These are phyloP conservation scores for Dothiorella sarmentorum DNA, from an alignment of 2,329 filamentous ascomycete species.

Conservation along the genomic window DNA sequence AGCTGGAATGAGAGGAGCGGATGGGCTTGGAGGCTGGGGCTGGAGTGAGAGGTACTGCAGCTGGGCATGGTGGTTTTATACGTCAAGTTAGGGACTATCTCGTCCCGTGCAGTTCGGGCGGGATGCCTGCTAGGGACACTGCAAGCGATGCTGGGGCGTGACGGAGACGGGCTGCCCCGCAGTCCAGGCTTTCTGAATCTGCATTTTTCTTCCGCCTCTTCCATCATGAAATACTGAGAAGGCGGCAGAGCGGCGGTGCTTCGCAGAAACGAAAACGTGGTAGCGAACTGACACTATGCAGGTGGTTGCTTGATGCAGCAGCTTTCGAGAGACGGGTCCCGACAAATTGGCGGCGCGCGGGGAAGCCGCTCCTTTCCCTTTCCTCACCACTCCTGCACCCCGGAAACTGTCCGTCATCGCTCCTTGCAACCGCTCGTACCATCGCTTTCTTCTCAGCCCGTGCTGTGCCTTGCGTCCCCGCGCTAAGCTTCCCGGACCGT, in stretches of 20 bases:
- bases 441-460: too few relatives aligned
- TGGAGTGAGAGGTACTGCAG: background rate
- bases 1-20: background rate
- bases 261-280: too few relatives aligned
- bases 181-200: background rate
- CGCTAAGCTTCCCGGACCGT: conserved; percentile 7
- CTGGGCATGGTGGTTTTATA: conserved; percentile 4
- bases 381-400: too few relatives aligned
- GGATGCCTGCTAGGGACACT: background rate
- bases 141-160: too few relatives aligned
- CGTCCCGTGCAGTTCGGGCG: background rate
- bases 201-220: background rate
- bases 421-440: too few relatives aligned
- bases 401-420: too few relatives aligned
- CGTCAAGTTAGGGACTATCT: background rate
- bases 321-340: too few relatives aligned
- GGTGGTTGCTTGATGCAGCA: background rate
- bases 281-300: background rate
- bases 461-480: background rate
- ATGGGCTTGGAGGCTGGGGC: background rate
- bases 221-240: background rate
- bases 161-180: background rate
- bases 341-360: too few relatives aligned
- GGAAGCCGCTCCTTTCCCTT: too few relatives aligned
- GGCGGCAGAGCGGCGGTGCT: conserved; percentile 1